Evolutionary conservation across 768 basidiomycete species (phyloP).

Genomic region (Boletus barrowsii): DNA sequence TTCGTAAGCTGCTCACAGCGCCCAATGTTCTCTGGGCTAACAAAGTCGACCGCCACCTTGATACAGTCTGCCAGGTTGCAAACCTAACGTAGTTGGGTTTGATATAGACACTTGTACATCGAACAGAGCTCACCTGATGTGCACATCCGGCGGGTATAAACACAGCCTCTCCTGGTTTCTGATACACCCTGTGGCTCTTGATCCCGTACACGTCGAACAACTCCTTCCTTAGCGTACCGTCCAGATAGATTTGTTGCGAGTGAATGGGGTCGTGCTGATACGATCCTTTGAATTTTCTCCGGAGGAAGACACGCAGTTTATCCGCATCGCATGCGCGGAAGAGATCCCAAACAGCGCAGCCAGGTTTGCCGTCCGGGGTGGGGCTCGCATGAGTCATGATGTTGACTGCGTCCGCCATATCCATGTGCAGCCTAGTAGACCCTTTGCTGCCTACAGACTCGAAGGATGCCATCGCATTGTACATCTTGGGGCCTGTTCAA

Average conservation of each 20-base stretch:
- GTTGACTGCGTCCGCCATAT: constrained; percentile 92
- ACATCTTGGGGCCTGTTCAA: constrained; percentile 84
- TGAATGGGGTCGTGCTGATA: constrained; percentile 83
- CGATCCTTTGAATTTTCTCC: constrained; percentile 54
- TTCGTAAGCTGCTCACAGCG: constrained; percentile 82
- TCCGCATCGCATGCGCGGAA: constrained; percentile 79
- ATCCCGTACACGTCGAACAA: constrained; percentile 68
- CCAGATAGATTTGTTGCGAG: constrained; percentile 83
- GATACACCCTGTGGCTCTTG: constrained; percentile 79
- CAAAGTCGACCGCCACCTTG: constrained; percentile 94
- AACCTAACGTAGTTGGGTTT: constrained; percentile 48
- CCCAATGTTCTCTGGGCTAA: constrained; percentile 87
- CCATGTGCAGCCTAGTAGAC: constrained; percentile 89
- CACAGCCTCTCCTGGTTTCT: constrained; percentile 88
- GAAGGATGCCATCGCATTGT: constrained; percentile 79
- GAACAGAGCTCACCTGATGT: constrained; percentile 61
- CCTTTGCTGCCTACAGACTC: constrained; percentile 71
- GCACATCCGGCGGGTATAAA: constrained; percentile 95
- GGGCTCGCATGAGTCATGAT: constrained; percentile 76
- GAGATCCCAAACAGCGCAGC: constrained; percentile 90
- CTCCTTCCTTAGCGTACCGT: constrained; percentile 61
- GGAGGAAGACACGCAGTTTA: constrained; percentile 73
- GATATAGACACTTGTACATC: not conserved
- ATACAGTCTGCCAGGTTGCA: constrained; percentile 93
- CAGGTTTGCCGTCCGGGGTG: constrained; percentile 56